Evolutionary conservation across 176 grass and related monocot genomes (phyloP), one percentile per base, ranked within the genome.

Genomic region (Guadua angustifolia): DNA sequence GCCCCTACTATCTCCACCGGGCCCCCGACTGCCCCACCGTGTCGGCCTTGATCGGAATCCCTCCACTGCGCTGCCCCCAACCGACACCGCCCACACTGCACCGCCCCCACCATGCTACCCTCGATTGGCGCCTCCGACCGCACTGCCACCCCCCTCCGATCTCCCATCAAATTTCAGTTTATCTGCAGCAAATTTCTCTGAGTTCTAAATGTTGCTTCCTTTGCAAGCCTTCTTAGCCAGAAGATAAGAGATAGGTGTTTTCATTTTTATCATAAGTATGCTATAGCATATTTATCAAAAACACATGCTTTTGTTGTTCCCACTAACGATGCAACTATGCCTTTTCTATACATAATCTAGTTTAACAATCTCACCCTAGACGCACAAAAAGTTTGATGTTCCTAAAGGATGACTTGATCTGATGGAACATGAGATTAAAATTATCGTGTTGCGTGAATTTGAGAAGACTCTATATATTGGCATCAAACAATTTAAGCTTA

Each of bases 281-380:
- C 6, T n/a, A 44, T 82, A 66, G 8, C 53, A 43, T 86, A 86
- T 72, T 29, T 57, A 19, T 82, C 59, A 40, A 25, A 71, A 80
- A 69, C 43, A 36, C 19, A 42, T 82, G 73, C 66, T 83, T 86
- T 78, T 83, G n/a, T 66, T 21, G 7, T 59, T 15, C 60, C 24
- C 25, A 50, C 74, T 61, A 67, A 60, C 57, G 9, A 51, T 83
- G 69, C 56, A 60, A 66, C 67, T 17, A 22, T 50, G 16, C 19
- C 26, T 66, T 88, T 67, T 44, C 49, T 90, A 66, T 86, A 43
- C 44, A 83, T 77, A 90, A 59, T 72, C 76, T 77, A 78, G 36
- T 7, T 78, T 78, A 71, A 82, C 36, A 57, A 63, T 77, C 4
- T 82, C 9, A 66, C 38, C 14, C 26, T 24, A 16, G 45, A 16